phyloP scores from a whole-genome alignment of 179 eudicot species.

The Silene noctiflora region DNA sequence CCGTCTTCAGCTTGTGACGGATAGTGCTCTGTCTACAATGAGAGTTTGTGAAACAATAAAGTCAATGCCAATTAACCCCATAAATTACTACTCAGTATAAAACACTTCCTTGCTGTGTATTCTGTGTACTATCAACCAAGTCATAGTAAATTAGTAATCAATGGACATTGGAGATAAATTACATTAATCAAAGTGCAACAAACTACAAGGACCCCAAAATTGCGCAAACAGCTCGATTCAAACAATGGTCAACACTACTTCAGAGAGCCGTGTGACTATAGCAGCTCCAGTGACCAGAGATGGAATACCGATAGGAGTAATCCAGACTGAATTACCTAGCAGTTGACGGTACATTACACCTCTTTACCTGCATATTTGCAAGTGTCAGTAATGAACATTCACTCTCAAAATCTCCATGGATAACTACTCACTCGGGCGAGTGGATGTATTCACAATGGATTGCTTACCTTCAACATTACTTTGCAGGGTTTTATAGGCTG shows the following conservation, averaged over 20 bases:
- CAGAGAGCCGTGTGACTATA: not conserved
- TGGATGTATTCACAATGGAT: not conserved
- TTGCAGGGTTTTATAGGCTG: conserved; percentile 19
- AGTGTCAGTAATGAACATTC: not conserved
- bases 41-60: too few species aligned
- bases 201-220: conserved; percentile 18
- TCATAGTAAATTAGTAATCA: not conserved
- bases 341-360: not conserved
- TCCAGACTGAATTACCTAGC: not conserved
- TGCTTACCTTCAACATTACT: conserved; percentile 25
- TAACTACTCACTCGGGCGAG: too few species aligned
- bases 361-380: conserved; percentile 25
- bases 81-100: too few species aligned
- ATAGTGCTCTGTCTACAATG: too few species aligned
- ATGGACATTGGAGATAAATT: too few species aligned
- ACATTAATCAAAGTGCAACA: too few species aligned
- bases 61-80: too few species aligned
- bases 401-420: not conserved
- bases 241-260: not conserved
- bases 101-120: too few species aligned
- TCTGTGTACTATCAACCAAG: too few species aligned
- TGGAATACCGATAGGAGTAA: not conserved
- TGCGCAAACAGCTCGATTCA: conserved; percentile 18
- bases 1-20: too few species aligned
- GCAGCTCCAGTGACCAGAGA: not conserved